Conservation (phyloP, 1,284 basidiomycete species). For the Cryptococcus depauperatus region DNA sequence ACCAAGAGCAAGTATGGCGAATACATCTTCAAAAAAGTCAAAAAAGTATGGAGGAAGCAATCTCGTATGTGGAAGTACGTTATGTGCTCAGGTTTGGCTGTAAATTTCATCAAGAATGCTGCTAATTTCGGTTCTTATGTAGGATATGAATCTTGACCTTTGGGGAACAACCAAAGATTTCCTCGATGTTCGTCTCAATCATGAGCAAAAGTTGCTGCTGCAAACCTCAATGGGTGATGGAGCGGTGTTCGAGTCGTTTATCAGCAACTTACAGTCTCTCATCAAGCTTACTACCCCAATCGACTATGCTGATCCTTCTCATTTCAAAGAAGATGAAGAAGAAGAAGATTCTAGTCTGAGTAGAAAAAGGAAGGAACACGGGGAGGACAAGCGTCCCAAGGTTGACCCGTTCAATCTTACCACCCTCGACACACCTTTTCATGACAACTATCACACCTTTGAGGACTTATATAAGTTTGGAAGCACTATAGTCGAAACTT, state of each 20-base stretch:
- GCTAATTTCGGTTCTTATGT: not conserved
- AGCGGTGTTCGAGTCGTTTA: constrained; percentile 14
- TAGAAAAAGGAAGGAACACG: no score
- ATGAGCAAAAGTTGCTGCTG: constrained; percentile 4
- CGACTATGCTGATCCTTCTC: not conserved
- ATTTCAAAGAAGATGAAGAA: constrained; percentile 1
- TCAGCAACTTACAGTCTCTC: constrained; percentile 31
- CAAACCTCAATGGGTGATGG: constrained; percentile 7
- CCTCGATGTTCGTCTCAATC: constrained; percentile 30
- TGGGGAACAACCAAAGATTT: constrained; percentile 30
- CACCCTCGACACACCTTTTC: constrained; percentile 30
- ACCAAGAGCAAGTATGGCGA: constrained; percentile 31
- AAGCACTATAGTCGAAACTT: constrained; percentile 29
- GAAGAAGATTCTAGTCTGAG: not conserved
- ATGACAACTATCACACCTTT: constrained; percentile 39
- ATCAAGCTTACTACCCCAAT: constrained; percentile 16
- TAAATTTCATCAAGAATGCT: constrained; percentile 10
- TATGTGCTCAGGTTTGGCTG: constrained; percentile 19
- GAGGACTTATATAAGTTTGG: constrained; percentile 38
- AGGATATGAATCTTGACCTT: constrained; percentile 39
- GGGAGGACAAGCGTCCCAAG: constrained; percentile 6
- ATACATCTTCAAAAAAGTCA: no score
- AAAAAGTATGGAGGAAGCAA: constrained; percentile 2
- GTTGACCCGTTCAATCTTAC: constrained; percentile 27
- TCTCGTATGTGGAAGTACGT: constrained; percentile 3